Evolutionary conservation across 495 filamentous ascomycete species (phyloP), one percentile per base, ranked within the genome.

Genomic region (Neurospora intermedia): DNA sequence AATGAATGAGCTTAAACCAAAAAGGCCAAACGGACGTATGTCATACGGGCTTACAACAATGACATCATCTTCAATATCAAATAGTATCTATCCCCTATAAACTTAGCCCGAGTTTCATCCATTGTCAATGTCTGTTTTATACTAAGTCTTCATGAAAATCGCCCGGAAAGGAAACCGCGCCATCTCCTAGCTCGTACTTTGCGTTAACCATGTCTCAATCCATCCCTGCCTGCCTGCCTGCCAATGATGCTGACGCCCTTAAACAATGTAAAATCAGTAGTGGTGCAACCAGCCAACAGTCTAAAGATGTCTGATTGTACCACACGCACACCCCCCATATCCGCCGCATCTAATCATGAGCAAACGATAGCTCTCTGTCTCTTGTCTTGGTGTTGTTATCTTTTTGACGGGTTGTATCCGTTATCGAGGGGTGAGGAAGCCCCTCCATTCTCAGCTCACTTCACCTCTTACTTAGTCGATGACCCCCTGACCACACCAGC

Each of bases 401-500:
- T 23, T 62, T 13, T 13, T 31, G 6, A 31, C 16, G 11, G 11
- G 2, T 16, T 11, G 5, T 54, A 5, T 54, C 9, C 4, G 10
- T 62, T 8, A 7, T 62, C 23, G 27, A 38, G 35, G 13, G 15
- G 39, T 9, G 39, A 39, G 39, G 5, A 6, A 39, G 39, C 39
- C 39, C 39, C 39, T 39, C 6, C 39, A 9, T 69, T 48, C 15
- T 31, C 20, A 7, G 11, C 13, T 73, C 77, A 82, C 76, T 88
- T 88, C 86, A 82, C 73, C 87, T 83, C 62, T 88, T 90, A 62
- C 54, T 62, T 62, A 2, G 54, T 27, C 54, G 54, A 62, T 3
- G 54, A 62, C 23, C 54, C 54, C 54, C 54, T 62, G 8, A 62
- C 54, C 23, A 97, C 93, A 54, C 94, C 94, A 48, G 94, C 94